Evolutionary conservation across 352 stramenopile species (phyloP), one percentile per base, ranked within the genome.

Genomic region (Pythium dissotocum): DNA sequence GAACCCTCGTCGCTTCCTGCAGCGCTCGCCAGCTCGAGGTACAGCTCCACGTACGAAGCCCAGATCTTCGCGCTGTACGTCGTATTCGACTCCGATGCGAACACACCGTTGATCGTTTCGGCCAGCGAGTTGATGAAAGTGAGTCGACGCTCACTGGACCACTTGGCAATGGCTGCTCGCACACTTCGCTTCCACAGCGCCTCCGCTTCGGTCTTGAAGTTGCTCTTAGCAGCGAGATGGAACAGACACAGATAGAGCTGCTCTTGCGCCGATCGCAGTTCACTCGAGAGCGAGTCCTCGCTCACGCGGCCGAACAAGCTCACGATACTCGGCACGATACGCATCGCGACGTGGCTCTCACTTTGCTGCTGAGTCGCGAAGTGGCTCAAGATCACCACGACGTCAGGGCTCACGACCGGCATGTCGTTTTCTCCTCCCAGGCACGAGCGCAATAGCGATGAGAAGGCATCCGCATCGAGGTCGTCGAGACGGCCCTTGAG

Each of bases 401-500:
- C 78, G 44, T 93, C 85, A 18, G 82, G 77, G 38, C 80, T 93
- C 18, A 91, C 77, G 9, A 91, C 76, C 13, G 85, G 85, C 21
- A 70, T 73, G 33, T 68, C 66, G 0, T 61, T 61, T 36, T 73
- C 62, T 1, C 80, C 80, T 49, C 85, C 83, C 33, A 93, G 74
- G 49, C 78, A 89, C 21, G 77, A 73, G 56, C 70, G 77, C 44
- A 93, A 51, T 58, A 93, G 63, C 40, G 63, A 71, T 2, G 73
- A 63, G 57, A 93, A 93, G 0, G 79, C 72, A 24, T 70, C 72
- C 10, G 65, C 71, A 51, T 91, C 78, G 33, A 87, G 61, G 52
- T 90, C 83, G 63, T 93, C 83, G 16, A 91, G 77, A 24, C 83
- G 75, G n/a, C 80, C 83, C 59, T 91, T 88, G 26, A 93, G 63